These are phyloP conservation scores for Ailanthus altissimus DNA, from an alignment of 345 rosid genomes.

Conservation along the genomic window DNA sequence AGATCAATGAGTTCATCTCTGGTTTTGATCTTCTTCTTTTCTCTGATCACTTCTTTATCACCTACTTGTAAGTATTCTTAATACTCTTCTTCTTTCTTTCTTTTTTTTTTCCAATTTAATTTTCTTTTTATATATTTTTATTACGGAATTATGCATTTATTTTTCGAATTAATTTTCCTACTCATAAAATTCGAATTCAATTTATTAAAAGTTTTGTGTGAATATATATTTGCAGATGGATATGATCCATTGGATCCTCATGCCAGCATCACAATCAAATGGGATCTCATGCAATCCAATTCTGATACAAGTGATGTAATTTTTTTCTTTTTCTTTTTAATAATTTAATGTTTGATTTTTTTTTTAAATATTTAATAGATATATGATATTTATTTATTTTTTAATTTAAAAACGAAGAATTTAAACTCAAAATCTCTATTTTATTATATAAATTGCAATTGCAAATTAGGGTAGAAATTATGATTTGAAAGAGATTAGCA, in stretches of 20 bases:
- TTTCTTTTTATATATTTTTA: no score
- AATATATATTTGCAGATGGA: slow-evolving; percentile 53
- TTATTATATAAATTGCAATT: no score
- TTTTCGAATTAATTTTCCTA: not conserved
- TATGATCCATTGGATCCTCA: slow-evolving; percentile 85
- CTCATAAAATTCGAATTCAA: no score
- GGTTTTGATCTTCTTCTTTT: slow-evolving; percentile 30
- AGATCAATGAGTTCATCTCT: slow-evolving; percentile 26
- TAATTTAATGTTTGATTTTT: not conserved
- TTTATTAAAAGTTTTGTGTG: not conserved
- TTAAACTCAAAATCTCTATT: no score
- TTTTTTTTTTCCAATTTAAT: not conserved
- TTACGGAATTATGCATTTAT: not conserved
- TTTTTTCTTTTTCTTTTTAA: not conserved
- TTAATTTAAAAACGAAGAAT: no score
- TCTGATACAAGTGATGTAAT: slow-evolving; percentile 47
- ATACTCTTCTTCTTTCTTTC: not conserved
- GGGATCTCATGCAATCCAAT: slow-evolving; percentile 64
- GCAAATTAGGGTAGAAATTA: no score
- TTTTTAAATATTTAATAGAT: not conserved
- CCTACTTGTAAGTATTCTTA: slow-evolving; percentile 41
- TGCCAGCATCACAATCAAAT: slow-evolving; percentile 70
- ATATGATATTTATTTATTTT: no score
- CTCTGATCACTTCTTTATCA: slow-evolving; percentile 26
- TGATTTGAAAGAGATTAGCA: not conserved